Conservation (phyloP, 2,329 filamentous ascomycete genomes). For the Talaromyces islandicus region DNA sequence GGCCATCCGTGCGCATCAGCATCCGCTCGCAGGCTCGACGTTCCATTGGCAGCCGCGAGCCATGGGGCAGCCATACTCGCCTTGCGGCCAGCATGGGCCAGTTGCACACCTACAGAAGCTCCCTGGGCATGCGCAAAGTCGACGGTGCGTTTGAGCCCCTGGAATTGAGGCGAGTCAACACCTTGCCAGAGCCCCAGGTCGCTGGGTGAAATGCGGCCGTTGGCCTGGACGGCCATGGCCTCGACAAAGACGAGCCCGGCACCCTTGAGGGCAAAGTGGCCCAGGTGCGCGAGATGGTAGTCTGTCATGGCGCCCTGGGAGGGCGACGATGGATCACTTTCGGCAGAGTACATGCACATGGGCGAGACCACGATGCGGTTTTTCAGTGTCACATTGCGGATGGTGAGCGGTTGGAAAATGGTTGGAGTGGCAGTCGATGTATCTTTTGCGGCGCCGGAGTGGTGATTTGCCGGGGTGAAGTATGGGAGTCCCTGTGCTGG, state of each 20-base stretch:
- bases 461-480: neutral
- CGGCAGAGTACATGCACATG: slow-evolving; percentile 60
- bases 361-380: slow-evolving; percentile 60
- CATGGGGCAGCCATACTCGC: slow-evolving; percentile 50
- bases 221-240: slow-evolving; percentile 65
- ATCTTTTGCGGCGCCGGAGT: neutral
- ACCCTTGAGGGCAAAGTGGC: slow-evolving; percentile 68
- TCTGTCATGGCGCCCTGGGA: slow-evolving; percentile 62
- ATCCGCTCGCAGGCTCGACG: slow-evolving; percentile 28
- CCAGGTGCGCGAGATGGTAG: slow-evolving; percentile 76
- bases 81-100: slow-evolving; percentile 70
- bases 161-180: slow-evolving; percentile 56
- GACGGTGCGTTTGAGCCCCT: slow-evolving; percentile 57
- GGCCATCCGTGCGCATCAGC: slow-evolving; percentile 50
- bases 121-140: slow-evolving; percentile 77
- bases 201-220: slow-evolving; percentile 73
- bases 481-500: neutral
- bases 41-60: slow-evolving; percentile 20
- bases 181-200: slow-evolving; percentile 67
- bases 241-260: slow-evolving; percentile 69
- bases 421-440: neutral
- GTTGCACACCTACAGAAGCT: slow-evolving; percentile 71
- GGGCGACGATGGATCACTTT: slow-evolving; percentile 36
- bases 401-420: slow-evolving; percentile 22
- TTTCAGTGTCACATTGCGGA: slow-evolving; percentile 53